A percentile compares a stretch with the other conserved stretches of the same genome.
phyloP scores from a whole-genome alignment of 2,329 filamentous ascomycete genomes.

The Aureobasidium sp. region DNA sequence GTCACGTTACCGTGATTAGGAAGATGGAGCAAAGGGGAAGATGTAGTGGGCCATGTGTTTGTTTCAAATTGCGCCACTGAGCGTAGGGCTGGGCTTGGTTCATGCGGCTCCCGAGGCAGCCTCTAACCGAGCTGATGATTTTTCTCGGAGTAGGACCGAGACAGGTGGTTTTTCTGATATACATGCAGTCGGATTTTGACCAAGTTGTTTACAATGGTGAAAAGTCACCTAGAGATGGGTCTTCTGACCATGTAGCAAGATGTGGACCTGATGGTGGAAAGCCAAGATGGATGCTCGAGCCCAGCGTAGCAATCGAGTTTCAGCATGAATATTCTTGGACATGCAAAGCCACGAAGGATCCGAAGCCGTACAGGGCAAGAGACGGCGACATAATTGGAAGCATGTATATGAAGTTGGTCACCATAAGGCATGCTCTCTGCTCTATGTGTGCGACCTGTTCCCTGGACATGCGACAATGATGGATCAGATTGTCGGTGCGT shows the following conservation, averaged over 20 bases:
- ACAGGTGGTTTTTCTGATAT: background rate
- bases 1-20: background rate
- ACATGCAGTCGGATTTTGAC: background rate
- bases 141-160: background rate
- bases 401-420: background rate
- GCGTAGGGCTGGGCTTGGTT: background rate
- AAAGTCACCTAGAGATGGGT: background rate
- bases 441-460: background rate
- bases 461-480: background rate
- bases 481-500: background rate
- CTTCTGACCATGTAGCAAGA: background rate
- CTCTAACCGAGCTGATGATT: conserved; percentile 2
- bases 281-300: background rate
- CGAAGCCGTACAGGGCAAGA: background rate
- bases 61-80: conserved; percentile 13
- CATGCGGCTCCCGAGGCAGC: background rate
- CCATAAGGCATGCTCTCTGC: background rate
- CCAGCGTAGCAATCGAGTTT: background rate
- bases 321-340: background rate
- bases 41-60: conserved; percentile 5
- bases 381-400: background rate
- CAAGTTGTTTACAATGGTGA: background rate
- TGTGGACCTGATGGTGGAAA: background rate
- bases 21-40: background rate
- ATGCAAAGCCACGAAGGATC: background rate